Evolutionary conservation across 768 basidiomycete genomes (phyloP), one percentile per base, ranked within the genome.

Genomic region (Tulasnella sp.): DNA sequence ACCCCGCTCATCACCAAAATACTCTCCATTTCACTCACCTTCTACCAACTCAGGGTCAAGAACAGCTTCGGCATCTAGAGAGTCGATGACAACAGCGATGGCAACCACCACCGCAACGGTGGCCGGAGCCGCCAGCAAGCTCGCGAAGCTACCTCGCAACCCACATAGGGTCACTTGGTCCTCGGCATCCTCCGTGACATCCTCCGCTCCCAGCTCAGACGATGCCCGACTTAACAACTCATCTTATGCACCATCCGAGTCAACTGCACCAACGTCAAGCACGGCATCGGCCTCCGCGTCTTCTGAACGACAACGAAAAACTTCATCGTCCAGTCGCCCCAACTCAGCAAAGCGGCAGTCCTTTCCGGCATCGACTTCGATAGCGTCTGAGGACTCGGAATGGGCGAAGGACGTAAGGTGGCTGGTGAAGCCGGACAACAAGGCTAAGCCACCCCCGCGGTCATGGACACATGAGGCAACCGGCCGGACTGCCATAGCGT

Each of bases 401-500:
- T 86, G 83, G 85, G 77, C 80, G 11, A 78, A 76, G 62, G 84
- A 86, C 51, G 78, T 84, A 17, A 76, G 81, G 31, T 84, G 80
- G 81, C 78, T 87, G 29, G 76, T 71, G 29, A 67, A 72, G 52
- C 67, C 78, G 41, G 67, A 70, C 22, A 29, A 64, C 34, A 34
- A 53, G 55, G 34, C 27, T 49, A 55, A 2, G 53, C 34, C 43
- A 15, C 30, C 54, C 53, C 62, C 51, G 17, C 50, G 34, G 38
- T 38, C 53, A 19, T 54, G 53, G 53, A 54, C 53, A 17, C 53
- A 54, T 19, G 24, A 27, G 45, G 25, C 45, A 19, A 48, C 53
- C 34, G 30, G 41, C 30, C 30, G 53, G 30, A 42, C 30, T 24
- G 30, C 34, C 62, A 64, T 69, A 64, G 53, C 31, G 21, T 38